Evolutionary conservation across 2,329 filamentous ascomycete genomes (phyloP).

Genomic region (Aspergillus candidus): DNA sequence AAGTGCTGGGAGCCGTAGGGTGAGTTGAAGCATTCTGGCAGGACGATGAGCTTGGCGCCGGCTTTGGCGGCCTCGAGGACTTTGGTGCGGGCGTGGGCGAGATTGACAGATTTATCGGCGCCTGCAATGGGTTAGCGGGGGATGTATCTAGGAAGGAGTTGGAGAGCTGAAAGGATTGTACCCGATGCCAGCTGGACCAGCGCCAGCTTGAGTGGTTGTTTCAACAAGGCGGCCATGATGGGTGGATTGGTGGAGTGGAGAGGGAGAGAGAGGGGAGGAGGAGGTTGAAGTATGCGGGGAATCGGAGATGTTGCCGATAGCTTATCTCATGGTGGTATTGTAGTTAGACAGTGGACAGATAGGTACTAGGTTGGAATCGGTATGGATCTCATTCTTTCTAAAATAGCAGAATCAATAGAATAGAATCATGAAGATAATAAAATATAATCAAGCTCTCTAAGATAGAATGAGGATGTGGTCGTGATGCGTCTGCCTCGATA

Average conservation of each 20-base stretch:
- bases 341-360: too few species aligned
- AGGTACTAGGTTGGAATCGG: too few species aligned
- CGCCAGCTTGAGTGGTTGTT: constrained; percentile 71
- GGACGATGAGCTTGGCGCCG: constrained; percentile 80
- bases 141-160: not conserved
- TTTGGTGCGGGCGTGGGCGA: constrained; percentile 70
- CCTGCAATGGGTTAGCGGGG: constrained; percentile 41
- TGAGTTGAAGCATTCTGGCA: constrained; percentile 98
- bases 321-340: not conserved
- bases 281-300: constrained; percentile 1
- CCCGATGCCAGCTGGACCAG: constrained; percentile 75
- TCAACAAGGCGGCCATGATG: constrained; percentile 55
- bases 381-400: too few species aligned
- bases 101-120: constrained; percentile 78
- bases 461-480: not conserved
- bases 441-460: not conserved
- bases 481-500: not conserved
- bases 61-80: constrained; percentile 70
- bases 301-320: not conserved
- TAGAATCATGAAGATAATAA: too few species aligned
- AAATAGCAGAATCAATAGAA: too few species aligned
- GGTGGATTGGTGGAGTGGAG: not conserved
- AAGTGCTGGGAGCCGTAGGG: constrained; percentile 92
- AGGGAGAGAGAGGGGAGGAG: constrained; percentile 1
- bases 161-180: constrained; percentile 22